phyloP scores from a whole-genome alignment of 257 asterid species.

The Solanum tarijense region DNA sequence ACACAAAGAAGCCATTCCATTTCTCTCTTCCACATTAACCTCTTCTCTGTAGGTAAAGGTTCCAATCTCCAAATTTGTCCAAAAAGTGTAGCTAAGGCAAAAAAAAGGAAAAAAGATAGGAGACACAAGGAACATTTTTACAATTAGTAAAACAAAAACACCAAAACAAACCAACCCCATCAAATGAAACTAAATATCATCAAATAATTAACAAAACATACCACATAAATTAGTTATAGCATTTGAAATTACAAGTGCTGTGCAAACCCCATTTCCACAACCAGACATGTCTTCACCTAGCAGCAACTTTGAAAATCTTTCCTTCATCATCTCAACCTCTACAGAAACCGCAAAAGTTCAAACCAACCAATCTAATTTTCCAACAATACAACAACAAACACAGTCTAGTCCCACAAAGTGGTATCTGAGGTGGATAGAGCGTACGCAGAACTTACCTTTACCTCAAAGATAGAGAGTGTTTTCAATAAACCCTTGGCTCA shows the following conservation, averaged over 20 bases:
- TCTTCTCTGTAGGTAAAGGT: constrained; percentile 51
- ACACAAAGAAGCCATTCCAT: constrained; percentile 77
- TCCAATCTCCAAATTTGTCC: constrained; percentile 91
- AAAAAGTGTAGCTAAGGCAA: constrained; percentile 47
- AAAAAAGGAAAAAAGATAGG: not conserved
- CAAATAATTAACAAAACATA: constrained; percentile 7
- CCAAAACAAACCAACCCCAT: not conserved
- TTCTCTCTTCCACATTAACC: constrained; percentile 67
- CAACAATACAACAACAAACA: not conserved
- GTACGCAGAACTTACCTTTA: not conserved
- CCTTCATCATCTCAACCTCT: constrained; percentile 81
- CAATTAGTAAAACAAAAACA: not conserved
- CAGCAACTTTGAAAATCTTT: constrained; percentile 73
- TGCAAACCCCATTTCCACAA: constrained; percentile 74
- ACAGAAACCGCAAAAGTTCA: not conserved
- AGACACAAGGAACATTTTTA: not conserved
- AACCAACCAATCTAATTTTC: not conserved
- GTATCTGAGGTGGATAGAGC: not conserved
- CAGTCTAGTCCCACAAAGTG: not conserved
- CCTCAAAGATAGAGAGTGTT: not conserved
- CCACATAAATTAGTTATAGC: constrained; percentile 85
- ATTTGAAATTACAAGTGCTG: constrained; percentile 73
- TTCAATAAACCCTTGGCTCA: not conserved
- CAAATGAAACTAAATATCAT: not conserved
- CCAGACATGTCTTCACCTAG: constrained; percentile 96